These are phyloP conservation scores for Camillea tinctor DNA, from an alignment of 2,329 filamentous ascomycete species.

Conservation along the genomic window DNA sequence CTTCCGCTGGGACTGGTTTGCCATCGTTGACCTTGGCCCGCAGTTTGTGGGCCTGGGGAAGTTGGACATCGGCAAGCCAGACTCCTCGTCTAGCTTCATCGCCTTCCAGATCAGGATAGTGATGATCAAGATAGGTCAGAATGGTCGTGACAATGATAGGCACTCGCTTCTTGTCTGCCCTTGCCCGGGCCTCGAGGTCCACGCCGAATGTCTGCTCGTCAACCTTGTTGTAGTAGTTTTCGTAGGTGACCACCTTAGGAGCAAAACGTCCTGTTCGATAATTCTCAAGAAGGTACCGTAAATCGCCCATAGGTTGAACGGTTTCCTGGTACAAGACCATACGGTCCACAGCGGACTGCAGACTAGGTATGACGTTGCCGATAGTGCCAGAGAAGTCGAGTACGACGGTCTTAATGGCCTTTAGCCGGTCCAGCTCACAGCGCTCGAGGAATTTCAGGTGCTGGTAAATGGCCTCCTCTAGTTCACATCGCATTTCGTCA, in stretches of 20 bases:
- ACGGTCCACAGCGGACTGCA: conserved; percentile 94
- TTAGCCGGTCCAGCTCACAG: conserved; percentile 91
- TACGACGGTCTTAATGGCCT: conserved; percentile 97
- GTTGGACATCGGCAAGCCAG: conserved; percentile 90
- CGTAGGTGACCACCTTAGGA: conserved; percentile 87
- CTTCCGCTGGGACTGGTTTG: conserved; percentile 71
- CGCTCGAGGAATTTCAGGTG: conserved; percentile 96
- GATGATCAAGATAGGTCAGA: conserved; percentile 90
- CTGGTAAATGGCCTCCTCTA: conserved; percentile 93
- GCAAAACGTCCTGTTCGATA: conserved; percentile 93
- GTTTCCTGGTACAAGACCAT: conserved; percentile 99
- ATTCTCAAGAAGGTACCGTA: conserved; percentile 93
- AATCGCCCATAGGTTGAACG: conserved; percentile 86
- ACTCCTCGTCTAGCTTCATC: conserved; percentile 90
- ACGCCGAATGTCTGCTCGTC: conserved; percentile 98
- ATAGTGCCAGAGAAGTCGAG: conserved; percentile 96
- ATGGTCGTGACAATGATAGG: conserved; percentile 90
- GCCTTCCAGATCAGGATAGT: conserved; percentile 95
- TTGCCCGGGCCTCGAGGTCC: conserved; percentile 90
- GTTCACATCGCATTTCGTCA: conserved; percentile 84
- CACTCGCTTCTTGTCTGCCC: conserved; percentile 93
- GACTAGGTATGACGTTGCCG: conserved; percentile 93
- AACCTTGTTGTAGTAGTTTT: conserved; percentile 98
- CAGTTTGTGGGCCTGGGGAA: conserved; percentile 80
- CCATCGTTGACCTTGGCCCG: conserved; percentile 83